Evolutionary conservation across 2,329 filamentous ascomycete species (phyloP).

Genomic region (Aspergillus tamarii): DNA sequence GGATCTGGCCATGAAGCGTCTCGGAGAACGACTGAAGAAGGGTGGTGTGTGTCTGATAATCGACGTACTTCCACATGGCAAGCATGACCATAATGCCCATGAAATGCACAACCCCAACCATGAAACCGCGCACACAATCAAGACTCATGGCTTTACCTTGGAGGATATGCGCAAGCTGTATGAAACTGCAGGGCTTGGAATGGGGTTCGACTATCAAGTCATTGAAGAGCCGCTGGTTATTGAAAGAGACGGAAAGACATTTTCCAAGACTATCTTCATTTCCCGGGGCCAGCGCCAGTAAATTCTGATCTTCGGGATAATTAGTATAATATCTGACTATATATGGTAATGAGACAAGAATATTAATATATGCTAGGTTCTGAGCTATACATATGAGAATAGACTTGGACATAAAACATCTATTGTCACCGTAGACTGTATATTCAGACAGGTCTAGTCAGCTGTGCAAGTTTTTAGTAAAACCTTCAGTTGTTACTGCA

Average conservation of each 20-base stretch:
- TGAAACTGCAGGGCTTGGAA: slow-evolving; percentile 61
- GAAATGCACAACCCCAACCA: slow-evolving; percentile 27
- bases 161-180: slow-evolving; percentile 64
- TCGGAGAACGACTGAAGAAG: slow-evolving; percentile 64
- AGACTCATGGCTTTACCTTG: slow-evolving; percentile 68
- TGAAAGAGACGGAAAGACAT: slow-evolving; percentile 25
- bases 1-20: slow-evolving; percentile 58
- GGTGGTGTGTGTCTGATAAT: slow-evolving; percentile 70
- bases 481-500: not conserved
- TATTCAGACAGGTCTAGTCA: not conserved
- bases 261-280: slow-evolving; percentile 35
- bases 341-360: not conserved
- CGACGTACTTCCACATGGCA: slow-evolving; percentile 65
- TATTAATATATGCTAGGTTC: not conserved
- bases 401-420: not conserved
- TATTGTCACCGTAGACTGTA: not conserved
- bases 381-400: not conserved
- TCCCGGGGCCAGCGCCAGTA: slow-evolving; percentile 33
- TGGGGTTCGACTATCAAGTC: slow-evolving; percentile 61
- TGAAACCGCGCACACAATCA: slow-evolving; percentile 57
- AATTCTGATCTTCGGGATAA: not conserved
- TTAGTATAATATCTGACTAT: not conserved
- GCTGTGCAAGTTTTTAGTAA: not conserved
- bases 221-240: slow-evolving; percentile 57
- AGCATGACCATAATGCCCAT: slow-evolving; percentile 20